Evolutionary conservation across 306 rosid species (phyloP).

Genomic region (Astragalus membranaceus): DNA sequence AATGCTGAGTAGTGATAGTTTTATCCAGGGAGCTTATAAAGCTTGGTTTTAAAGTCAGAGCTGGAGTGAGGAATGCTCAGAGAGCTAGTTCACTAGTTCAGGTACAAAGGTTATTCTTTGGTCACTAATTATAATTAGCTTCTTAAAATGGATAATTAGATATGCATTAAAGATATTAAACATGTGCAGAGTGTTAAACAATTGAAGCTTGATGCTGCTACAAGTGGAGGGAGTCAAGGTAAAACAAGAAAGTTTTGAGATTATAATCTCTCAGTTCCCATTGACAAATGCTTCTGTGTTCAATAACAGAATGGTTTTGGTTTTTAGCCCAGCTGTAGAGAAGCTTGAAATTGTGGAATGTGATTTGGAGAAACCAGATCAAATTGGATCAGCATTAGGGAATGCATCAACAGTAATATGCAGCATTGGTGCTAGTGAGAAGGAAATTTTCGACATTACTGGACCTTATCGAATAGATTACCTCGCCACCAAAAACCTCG

Average conservation of each 20-base stretch:
- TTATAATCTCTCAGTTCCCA: neutral
- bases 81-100: constrained; percentile 61
- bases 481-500: constrained; percentile 68
- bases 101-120: constrained; percentile 33
- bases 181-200: constrained; percentile 71
- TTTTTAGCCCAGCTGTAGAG: constrained; percentile 99
- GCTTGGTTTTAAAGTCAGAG: constrained; percentile 88
- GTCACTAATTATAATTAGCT: neutral
- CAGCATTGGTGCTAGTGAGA: constrained; percentile 96
- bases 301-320: constrained; percentile 74
- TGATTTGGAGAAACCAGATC: constrained; percentile 73
- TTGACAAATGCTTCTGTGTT: constrained; percentile 31
- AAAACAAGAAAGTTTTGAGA: constrained; percentile 32
- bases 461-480: constrained; percentile 96
- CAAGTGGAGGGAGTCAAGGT: constrained; percentile 52
- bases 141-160: constrained; percentile 16
- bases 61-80: constrained; percentile 71
- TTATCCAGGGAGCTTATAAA: constrained; percentile 86
- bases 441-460: constrained; percentile 79
- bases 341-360: constrained; percentile 97
- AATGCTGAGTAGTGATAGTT: constrained; percentile 15
- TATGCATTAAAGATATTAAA: constrained; percentile 9
- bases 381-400: constrained; percentile 63
- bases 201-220: constrained; percentile 47
- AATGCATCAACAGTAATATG: constrained; percentile 77